Evolutionary conservation across 495 filamentous ascomycete genomes (phyloP).

Genomic region (Pyronema domesticum): DNA sequence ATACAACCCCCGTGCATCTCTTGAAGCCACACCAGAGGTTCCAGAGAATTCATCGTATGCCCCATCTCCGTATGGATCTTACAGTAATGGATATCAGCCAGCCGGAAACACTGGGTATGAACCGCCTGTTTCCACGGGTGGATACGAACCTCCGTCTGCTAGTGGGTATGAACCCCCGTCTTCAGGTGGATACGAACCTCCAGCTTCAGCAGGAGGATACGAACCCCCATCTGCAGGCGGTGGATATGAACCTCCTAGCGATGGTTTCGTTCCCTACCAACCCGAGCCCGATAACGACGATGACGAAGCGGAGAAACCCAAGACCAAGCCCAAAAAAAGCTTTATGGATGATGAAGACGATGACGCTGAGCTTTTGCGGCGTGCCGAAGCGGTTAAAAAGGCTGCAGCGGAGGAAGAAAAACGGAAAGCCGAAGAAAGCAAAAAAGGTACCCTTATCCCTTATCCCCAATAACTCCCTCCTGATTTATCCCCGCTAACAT

Average conservation of each 20-base stretch:
- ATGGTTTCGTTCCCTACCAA: constrained; percentile 27
- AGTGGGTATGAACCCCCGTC: constrained; percentile 24
- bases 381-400: constrained; percentile 26
- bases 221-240: constrained; percentile 21
- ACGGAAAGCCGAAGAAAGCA: constrained; percentile 43
- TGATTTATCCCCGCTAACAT: constrained; percentile 14
- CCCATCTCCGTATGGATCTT: too few species aligned
- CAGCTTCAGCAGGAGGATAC: constrained; percentile 28
- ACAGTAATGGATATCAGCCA: not conserved
- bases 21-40: constrained; percentile 5
- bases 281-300: constrained; percentile 29
- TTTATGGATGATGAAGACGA: constrained; percentile 67
- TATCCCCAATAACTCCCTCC: not conserved
- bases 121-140: not conserved
- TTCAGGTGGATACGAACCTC: constrained; percentile 32
- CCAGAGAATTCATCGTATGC: constrained; percentile 8
- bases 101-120: constrained; percentile 16
- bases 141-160: constrained; percentile 8
- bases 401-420: constrained; percentile 40
- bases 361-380: constrained; percentile 34
- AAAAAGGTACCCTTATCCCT: constrained; percentile 3
- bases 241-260: constrained; percentile 37
- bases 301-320: constrained; percentile 25
- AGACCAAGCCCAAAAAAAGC: constrained; percentile 44
- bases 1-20: not conserved